phyloP scores from a whole-genome alignment of 495 filamentous ascomycete genomes.

The Melanomma pulvis-pyrius region DNA sequence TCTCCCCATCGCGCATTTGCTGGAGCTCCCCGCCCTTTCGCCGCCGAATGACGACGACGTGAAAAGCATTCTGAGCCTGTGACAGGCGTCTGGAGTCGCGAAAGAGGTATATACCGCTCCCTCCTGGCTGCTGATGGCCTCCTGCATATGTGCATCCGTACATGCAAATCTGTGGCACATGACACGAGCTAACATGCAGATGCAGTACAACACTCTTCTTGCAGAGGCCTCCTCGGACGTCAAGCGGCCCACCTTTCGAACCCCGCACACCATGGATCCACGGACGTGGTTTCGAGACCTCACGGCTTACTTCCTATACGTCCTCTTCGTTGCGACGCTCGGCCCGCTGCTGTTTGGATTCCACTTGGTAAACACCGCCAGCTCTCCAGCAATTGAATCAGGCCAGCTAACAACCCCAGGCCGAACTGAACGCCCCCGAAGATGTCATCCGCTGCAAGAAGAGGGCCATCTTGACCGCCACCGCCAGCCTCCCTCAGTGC shows the following conservation, averaged over 20 bases:
- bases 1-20: background rate
- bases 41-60: constrained; percentile 30
- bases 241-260: constrained; percentile 27
- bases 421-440: constrained; percentile 93
- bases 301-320: constrained; percentile 47
- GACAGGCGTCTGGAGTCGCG: constrained; percentile 13
- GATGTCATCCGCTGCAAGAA: constrained; percentile 81
- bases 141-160: background rate
- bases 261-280: constrained; percentile 40
- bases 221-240: constrained; percentile 3
- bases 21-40: constrained; percentile 22
- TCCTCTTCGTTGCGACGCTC: constrained; percentile 50
- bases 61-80: constrained; percentile 29
- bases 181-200: constrained; percentile 18
- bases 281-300: constrained; percentile 42
- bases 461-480: constrained; percentile 53
- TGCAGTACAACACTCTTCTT: constrained; percentile 32
- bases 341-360: constrained; percentile 93
- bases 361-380: constrained; percentile 70
- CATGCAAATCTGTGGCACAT: background rate
- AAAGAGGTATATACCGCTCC: constrained; percentile 20
- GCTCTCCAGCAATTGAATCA: constrained; percentile 6
- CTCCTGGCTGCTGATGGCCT: background rate
- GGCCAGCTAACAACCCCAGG: constrained; percentile 53
- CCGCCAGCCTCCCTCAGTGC: constrained; percentile 65